These are phyloP conservation scores for Teratosphaeria epicoccoides DNA, from an alignment of 2,329 filamentous ascomycete species.

Conservation along the genomic window DNA sequence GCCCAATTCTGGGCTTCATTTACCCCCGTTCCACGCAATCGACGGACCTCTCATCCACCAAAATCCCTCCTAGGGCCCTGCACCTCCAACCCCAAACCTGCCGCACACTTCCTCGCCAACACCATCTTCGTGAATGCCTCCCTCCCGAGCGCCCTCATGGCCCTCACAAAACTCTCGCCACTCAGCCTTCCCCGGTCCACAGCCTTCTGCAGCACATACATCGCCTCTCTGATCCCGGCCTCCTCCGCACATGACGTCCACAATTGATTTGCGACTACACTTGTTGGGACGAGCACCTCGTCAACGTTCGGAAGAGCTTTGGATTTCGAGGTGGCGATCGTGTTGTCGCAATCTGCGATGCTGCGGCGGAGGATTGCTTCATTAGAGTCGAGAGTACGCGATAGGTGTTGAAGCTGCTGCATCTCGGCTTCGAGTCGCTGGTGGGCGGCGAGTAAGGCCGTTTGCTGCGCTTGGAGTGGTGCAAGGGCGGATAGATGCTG, in stretches of 20 bases:
- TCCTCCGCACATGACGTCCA: conserved; percentile 87
- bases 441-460: conserved; percentile 62
- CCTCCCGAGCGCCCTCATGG: conserved; percentile 59
- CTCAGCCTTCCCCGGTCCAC: conserved; percentile 62
- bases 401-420: conserved; percentile 58
- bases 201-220: conserved; percentile 69
- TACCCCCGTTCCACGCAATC: too few species aligned
- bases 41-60: background rate
- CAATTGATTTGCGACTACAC: conserved; percentile 82
- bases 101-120: conserved; percentile 63
- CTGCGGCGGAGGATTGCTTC: conserved; percentile 66
- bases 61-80: background rate
- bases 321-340: conserved; percentile 61
- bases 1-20: background rate
- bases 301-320: conserved; percentile 70
- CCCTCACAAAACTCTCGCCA: conserved; percentile 63
- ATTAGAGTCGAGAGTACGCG: conserved; percentile 62
- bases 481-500: conserved; percentile 66
- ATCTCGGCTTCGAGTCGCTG: conserved; percentile 63
- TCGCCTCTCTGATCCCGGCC: conserved; percentile 70
- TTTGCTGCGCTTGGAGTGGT: conserved; percentile 67
- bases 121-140: conserved; percentile 82
- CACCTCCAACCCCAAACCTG: conserved; percentile 57
- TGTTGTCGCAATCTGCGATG: conserved; percentile 65
- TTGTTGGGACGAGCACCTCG: conserved; percentile 84